Evolutionary conservation across 106 monocot genomes (phyloP), one percentile per base, ranked within the genome.

Genomic region (Alisma plantagoaquatica): DNA sequence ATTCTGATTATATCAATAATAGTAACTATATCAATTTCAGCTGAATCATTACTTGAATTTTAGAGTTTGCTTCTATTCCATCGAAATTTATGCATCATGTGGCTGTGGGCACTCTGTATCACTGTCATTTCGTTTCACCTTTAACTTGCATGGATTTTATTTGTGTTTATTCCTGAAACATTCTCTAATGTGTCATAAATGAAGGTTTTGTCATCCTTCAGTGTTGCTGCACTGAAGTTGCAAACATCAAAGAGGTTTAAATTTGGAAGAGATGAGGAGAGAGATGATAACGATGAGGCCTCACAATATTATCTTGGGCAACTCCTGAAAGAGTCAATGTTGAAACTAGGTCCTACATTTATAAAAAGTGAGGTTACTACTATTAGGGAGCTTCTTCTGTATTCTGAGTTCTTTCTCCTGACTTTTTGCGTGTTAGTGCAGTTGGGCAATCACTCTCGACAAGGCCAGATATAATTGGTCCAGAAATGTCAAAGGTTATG

Each of bases 391-490:
- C 17, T 12, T 45, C 28, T 54, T n/a, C 18, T 3, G 5, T 15
- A 15, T 8, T 16, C 16, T 27, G 14, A 31, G 11, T 31, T 17
- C 3, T 5, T 54, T 6, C 32, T 29, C 1, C 9, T 21, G 15
- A 33, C 32, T 54, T 54, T 32, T 54, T 20, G 19, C 18, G 17
- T 54, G 44, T 41, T 56, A 26, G 48, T 75, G 70, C 83, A 93
- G 93, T 87, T 80, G 93, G 93, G 38, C 93, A 93, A 18, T 93
- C 93, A 8, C 83, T 93, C 35, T 87, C 93, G 23, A 93, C 93
- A 48, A 77, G 93, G 55, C 93, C 93, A 49, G 93, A 93, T 61
- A 77, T 93, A 71, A 83, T 80, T 61, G 93, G 93, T 49, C 66
- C 83, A 60, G 93, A 87, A 31, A 75, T 83, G 49, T 79, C 77